A percentile compares a stretch with the other conserved stretches of the same genome.
Conservation (phyloP, 257 asterid genomes). For the Plectranthus barbatus region DNA sequence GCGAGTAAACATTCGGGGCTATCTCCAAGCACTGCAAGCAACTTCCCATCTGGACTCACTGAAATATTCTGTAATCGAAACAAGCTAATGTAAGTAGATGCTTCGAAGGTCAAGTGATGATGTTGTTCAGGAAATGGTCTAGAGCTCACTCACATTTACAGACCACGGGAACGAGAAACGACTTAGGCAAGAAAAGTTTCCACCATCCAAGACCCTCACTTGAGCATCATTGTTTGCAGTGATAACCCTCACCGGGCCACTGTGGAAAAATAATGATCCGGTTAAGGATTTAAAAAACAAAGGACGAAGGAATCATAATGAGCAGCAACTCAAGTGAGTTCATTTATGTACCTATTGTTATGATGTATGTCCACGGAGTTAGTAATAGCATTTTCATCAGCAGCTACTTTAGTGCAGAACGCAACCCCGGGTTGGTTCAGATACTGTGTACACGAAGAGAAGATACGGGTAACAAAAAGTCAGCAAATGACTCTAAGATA, state of each 20-base stretch:
- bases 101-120: neutral
- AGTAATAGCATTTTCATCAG: slow-evolving; percentile 65
- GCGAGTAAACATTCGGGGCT: slow-evolving; percentile 50
- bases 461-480: neutral
- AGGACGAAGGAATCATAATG: neutral
- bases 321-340: neutral
- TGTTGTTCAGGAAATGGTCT: neutral
- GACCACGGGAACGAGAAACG: slow-evolving; percentile 80
- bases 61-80: slow-evolving; percentile 47
- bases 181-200: slow-evolving; percentile 37
- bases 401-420: slow-evolving; percentile 59
- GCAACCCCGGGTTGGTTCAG: slow-evolving; percentile 64
- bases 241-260: slow-evolving; percentile 60
- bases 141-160: slow-evolving; percentile 62
- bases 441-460: slow-evolving; percentile 28
- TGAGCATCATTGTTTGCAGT: slow-evolving; percentile 81
- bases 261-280: slow-evolving; percentile 5
- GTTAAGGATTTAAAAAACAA: neutral
- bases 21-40: slow-evolving; percentile 74
- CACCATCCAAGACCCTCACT: slow-evolving; percentile 61
- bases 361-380: slow-evolving; percentile 59
- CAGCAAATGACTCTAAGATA: neutral
- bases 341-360: slow-evolving; percentile 39
- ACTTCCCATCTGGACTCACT: slow-evolving; percentile 55
- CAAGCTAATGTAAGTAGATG: neutral